phyloP scores from a whole-genome alignment of 257 asterid genomes.

The Avicennia marina region DNA sequence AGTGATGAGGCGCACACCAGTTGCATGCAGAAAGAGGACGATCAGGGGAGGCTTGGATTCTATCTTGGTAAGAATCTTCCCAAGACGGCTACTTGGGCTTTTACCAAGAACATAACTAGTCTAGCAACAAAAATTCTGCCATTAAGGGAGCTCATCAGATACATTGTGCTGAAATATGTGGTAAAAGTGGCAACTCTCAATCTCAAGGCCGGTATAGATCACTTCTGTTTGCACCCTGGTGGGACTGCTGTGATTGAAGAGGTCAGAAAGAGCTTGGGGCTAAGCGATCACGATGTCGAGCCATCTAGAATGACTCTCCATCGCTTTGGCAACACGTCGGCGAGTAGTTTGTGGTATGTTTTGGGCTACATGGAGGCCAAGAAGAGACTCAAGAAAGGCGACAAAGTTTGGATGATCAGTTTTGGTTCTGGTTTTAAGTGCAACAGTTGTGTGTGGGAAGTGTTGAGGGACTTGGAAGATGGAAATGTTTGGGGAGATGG shows the following conservation, averaged over 20 bases:
- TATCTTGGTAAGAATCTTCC: slow-evolving; percentile 2
- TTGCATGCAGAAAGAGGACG: slow-evolving; percentile 5
- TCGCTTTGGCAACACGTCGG: slow-evolving; percentile 59
- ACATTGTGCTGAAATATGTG: neutral
- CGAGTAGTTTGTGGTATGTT: slow-evolving; percentile 58
- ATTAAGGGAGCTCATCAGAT: neutral
- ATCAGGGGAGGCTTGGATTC: neutral
- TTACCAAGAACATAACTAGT: neutral
- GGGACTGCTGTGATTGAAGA: slow-evolving; percentile 61
- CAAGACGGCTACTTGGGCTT: neutral
- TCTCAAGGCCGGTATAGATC: slow-evolving; percentile 10
- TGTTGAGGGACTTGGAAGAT: slow-evolving; percentile 36
- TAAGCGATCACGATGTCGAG: slow-evolving; percentile 40
- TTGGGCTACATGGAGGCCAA: slow-evolving; percentile 64
- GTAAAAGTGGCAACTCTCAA: neutral
- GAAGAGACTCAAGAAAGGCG: slow-evolving; percentile 54
- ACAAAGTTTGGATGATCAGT: slow-evolving; percentile 42
- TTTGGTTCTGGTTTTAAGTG: slow-evolving; percentile 60
- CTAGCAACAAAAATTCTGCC: neutral
- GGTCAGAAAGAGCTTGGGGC: slow-evolving; percentile 33
- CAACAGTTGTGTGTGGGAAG: slow-evolving; percentile 53
- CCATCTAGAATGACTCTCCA: slow-evolving; percentile 57
- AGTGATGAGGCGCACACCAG: neutral
- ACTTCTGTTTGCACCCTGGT: slow-evolving; percentile 66
- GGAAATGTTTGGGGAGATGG: slow-evolving; percentile 43